Percentiles rank a stretch among this genome's conserved stretches.
These are phyloP conservation scores for Nicotiana tomentosiformis DNA, from an alignment of 257 asterid genomes.

Conservation along the genomic window DNA sequence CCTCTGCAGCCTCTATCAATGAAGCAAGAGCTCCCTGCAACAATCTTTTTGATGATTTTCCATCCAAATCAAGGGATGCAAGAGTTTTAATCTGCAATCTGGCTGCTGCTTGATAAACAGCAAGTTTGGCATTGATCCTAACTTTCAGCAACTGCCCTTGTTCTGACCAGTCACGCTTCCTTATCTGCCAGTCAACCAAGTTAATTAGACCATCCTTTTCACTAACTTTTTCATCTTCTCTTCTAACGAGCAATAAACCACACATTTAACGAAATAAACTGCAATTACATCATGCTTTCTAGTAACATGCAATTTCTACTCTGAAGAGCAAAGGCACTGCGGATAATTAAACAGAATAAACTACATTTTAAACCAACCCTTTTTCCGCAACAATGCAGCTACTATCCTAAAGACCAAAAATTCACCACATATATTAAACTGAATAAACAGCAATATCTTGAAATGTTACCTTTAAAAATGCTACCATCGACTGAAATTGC, in stretches of 20 bases:
- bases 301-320: not conserved
- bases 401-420: not conserved
- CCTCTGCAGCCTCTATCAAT: slow-evolving; percentile 82
- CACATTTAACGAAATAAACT: slow-evolving; percentile 2
- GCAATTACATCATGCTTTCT: not conserved
- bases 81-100: slow-evolving; percentile 68
- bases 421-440: not conserved
- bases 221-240: slow-evolving; percentile 2
- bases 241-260: not conserved
- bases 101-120: slow-evolving; percentile 86
- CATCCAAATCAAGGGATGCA: slow-evolving; percentile 72
- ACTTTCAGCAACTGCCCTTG: slow-evolving; percentile 85
- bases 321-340: not conserved
- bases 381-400: too few species aligned
- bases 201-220: slow-evolving; percentile 18
- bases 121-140: slow-evolving; percentile 69
- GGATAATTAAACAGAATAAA: not conserved
- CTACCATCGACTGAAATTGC: slow-evolving; percentile 73
- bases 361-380: too few species aligned
- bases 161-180: slow-evolving; percentile 90
- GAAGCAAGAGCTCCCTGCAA: slow-evolving; percentile 87
- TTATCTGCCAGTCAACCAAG: slow-evolving; percentile 49
- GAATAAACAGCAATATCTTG: not conserved
- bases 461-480: slow-evolving; percentile 63
- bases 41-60: slow-evolving; percentile 81